Evolutionary conservation across 257 asterid genomes (phyloP), one percentile per base, ranked within the genome.

Genomic region (Leonotis leonurus): DNA sequence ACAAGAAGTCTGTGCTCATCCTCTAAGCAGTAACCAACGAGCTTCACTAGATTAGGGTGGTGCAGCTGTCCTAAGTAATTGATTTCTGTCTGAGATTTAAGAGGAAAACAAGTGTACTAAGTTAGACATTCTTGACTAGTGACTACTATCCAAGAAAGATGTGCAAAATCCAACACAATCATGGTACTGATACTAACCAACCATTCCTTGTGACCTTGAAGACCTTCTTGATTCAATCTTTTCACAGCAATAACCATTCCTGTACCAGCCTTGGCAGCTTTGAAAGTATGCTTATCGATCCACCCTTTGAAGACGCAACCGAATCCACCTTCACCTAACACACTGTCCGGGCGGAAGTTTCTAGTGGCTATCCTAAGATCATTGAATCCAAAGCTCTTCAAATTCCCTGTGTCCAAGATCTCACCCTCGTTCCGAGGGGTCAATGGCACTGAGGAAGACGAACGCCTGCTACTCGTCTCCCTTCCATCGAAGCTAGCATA

Each of bases 121-220:
- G 9, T 33, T 12, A 33, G 39, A 33, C 39, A 5, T 0, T 33
- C 39, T 33, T 33, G 39, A 33, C 6, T 33, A 33, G 9, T 10
- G 39, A 33, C 35, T 30, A 30, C 39, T 33, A 11, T 11, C 0
- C 39, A 33, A 8, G 10, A 33, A 33, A 33, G 12, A 8, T 33
- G 7, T 8, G 39, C 39, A 33, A 33, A 33, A 0, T 33, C 9
- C 39, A 8, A 33, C 35, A 30, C 35, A 0, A 30, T 30, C 8
- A 33, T 10, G 9, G 39, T 33, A 33, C 12, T 26, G 0, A 43
- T 67, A 73, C 94, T 75, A 64, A 85, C 96, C 87, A 88, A 56
- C 96, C 96, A 88, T 75, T 88, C 96, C 76, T 73, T 88, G 73
- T 88, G 94, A 45, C 96, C 96, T 78, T 88, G 94, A 41, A 78